These are phyloP conservation scores for Kappamyces sp. DNA, from an alignment of 192 early-diverging fungal genomes.

Conservation along the genomic window DNA sequence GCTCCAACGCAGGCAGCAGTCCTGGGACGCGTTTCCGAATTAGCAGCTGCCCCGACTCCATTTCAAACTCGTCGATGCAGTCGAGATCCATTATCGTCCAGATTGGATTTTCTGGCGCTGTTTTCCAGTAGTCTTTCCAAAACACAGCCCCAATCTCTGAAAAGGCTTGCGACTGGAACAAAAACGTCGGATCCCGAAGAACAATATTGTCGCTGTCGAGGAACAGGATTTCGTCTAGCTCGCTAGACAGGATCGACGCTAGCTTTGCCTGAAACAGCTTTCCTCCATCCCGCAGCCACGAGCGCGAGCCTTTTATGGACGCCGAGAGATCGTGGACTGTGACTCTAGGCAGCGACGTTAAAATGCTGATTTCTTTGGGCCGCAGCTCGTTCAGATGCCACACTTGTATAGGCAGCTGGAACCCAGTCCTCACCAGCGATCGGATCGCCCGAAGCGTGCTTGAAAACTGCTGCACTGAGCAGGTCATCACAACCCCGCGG, in stretches of 20 bases:
- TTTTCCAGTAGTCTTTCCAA: conserved; percentile 3
- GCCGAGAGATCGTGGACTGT: too few relatives aligned
- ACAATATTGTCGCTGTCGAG: conserved; percentile 4
- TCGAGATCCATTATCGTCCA: background rate
- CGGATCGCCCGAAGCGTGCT: too few relatives aligned
- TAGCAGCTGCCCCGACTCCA: background rate
- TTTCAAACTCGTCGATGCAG: conserved; percentile 1
- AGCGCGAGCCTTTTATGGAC: too few relatives aligned
- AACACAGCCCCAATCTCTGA: background rate
- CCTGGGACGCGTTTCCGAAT: background rate
- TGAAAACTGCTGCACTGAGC: too few relatives aligned
- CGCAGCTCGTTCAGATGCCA: too few relatives aligned
- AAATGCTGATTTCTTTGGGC: too few relatives aligned
- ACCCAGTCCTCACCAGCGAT: too few relatives aligned
- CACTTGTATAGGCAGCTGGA: too few relatives aligned
- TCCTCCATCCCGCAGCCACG: too few relatives aligned
- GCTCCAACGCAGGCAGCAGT: background rate
- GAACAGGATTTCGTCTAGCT: background rate
- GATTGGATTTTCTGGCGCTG: background rate
- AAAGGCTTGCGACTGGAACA: background rate
- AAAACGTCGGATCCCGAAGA: conserved; percentile 1
- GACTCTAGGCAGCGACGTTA: too few relatives aligned
- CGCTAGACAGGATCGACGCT: background rate
- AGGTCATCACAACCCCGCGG: too few relatives aligned
- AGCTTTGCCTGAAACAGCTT: too few relatives aligned